A percentile compares a stretch with the other conserved stretches of the same genome.
Evolutionary conservation across 139 green algal species (phyloP).

Genomic region (Volvox africanus): DNA sequence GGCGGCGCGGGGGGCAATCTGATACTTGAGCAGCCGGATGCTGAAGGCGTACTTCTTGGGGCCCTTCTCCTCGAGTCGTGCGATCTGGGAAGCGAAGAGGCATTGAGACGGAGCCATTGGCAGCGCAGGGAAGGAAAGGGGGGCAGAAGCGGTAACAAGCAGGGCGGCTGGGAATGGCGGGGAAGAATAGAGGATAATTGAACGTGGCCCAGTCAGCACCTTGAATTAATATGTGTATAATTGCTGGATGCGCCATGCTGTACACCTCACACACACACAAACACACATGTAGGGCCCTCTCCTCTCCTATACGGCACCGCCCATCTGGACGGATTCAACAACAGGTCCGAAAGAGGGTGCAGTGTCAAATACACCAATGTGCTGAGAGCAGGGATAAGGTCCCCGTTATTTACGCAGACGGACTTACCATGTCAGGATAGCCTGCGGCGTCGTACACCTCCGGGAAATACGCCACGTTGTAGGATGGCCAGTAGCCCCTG

Average conservation of each 20-base stretch:
- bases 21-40: constrained; percentile 70
- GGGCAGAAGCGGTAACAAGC: not conserved
- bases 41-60: constrained; percentile 59
- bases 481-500: constrained; percentile 75
- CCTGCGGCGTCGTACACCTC: constrained; percentile 60
- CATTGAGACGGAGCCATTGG: not conserved
- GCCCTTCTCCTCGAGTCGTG: constrained; percentile 36
- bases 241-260: no score
- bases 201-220: no score
- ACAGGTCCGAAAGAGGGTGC: no score
- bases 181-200: no score
- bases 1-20: constrained; percentile 74
- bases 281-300: no score
- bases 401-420: not conserved
- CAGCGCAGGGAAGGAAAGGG: no score
- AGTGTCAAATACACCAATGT: no score
- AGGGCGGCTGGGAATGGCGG: not conserved
- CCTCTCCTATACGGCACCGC: no score
- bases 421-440: constrained; percentile 63
- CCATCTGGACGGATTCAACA: no score
- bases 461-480: constrained; percentile 80
- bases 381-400: no score
- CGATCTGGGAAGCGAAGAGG: constrained; percentile 4
- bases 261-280: no score
- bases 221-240: no score